phyloP scores from a whole-genome alignment of 192 early-diverging fungal species.

The Physocladia obscura region DNA sequence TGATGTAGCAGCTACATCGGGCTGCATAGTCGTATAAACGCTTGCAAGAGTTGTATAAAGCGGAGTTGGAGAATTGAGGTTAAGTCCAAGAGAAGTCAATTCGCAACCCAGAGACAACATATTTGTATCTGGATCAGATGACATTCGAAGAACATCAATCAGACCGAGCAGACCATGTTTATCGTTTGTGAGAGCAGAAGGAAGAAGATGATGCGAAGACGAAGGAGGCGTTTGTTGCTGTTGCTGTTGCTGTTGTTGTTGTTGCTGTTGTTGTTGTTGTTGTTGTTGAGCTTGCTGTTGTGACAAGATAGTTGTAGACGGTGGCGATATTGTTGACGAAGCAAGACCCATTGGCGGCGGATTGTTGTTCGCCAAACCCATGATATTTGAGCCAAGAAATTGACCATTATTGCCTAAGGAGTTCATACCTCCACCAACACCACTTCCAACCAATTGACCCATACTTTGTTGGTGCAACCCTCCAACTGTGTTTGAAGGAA shows the following conservation, averaged over 20 bases:
- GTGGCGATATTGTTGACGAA: slow-evolving; percentile 37
- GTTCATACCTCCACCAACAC: neutral
- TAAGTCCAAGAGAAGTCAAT: slow-evolving; percentile 79
- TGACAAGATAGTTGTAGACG: slow-evolving; percentile 19
- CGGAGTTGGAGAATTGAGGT: slow-evolving; percentile 42
- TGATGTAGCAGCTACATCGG: neutral
- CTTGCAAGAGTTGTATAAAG: slow-evolving; percentile 87
- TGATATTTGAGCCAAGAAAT: too few relatives aligned
- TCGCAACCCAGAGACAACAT: slow-evolving; percentile 89
- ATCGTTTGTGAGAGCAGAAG: slow-evolving; percentile 44
- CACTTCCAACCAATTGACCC: neutral
- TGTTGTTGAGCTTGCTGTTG: slow-evolving; percentile 15
- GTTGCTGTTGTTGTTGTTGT: too few relatives aligned
- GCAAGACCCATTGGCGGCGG: too few relatives aligned
- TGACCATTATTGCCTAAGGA: neutral
- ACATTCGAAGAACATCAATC: slow-evolving; percentile 75
- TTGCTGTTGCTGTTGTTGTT: slow-evolving; percentile 7
- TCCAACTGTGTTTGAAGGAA: neutral
- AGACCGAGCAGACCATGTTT: slow-evolving; percentile 85
- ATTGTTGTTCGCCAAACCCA: too few relatives aligned
- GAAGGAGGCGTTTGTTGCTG: slow-evolving; percentile 1
- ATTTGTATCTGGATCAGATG: slow-evolving; percentile 70
- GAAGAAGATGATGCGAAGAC: neutral
- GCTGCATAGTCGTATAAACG: slow-evolving; percentile 69
- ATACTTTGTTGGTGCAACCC: neutral